A percentile compares a stretch with the other conserved stretches of the same genome.
phyloP scores from a whole-genome alignment of 192 early-diverging fungal species.

The Helicostylum pulchrum region DNA sequence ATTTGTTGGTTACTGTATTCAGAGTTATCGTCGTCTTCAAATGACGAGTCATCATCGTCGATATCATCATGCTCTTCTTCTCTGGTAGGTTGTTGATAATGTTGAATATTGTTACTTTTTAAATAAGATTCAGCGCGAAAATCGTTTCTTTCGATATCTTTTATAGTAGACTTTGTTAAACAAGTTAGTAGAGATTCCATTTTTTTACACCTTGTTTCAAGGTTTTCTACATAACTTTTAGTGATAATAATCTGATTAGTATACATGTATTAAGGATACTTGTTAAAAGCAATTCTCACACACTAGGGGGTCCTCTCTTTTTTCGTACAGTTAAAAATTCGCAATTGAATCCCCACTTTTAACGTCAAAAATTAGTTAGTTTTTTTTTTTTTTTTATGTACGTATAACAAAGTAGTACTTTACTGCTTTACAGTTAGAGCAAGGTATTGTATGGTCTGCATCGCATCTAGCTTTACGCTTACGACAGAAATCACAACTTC shows the following conservation, averaged over 20 bases:
- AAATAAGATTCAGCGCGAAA: background rate
- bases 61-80: background rate
- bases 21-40: background rate
- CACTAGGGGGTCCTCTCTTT: slow-evolving; percentile 34
- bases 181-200: slow-evolving; percentile 27
- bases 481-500: slow-evolving; percentile 43
- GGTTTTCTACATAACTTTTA: slow-evolving; percentile 17
- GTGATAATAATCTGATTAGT: background rate
- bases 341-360: slow-evolving; percentile 29
- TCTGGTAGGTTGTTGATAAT: background rate
- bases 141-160: slow-evolving; percentile 25
- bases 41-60: background rate
- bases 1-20: background rate
- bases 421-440: slow-evolving; percentile 40
- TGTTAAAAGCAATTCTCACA: slow-evolving; percentile 17
- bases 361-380: background rate
- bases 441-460: slow-evolving; percentile 35
- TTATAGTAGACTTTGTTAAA: slow-evolving; percentile 24
- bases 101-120: background rate
- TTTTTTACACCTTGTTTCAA: slow-evolving; percentile 34
- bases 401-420: background rate
- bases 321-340: slow-evolving; percentile 30
- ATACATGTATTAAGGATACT: background rate
- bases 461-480: slow-evolving; percentile 38
- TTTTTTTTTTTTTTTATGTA: background rate